Base-by-base conservation (phyloP, 768 basidiomycete genomes). In the Amyloporia xantha region DNA sequence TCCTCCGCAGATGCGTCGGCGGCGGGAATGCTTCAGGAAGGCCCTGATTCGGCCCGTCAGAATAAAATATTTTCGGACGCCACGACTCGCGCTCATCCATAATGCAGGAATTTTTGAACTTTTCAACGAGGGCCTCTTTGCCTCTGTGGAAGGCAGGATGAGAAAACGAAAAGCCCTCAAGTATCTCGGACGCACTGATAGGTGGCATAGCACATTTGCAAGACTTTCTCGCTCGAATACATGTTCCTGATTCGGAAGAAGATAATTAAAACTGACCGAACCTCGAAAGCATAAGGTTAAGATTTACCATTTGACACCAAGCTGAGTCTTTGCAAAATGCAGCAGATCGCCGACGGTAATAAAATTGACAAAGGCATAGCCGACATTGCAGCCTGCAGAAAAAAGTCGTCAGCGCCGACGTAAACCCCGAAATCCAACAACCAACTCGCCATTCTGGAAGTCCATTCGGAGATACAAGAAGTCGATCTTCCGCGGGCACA, bases 181-280 rank as follows among this genome's bases (percentile, higher is more conserved):
- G 10, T 48, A 24, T n/a, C n/a, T n/a, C 23, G 19, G 26, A 74
- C 87, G 46, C 53, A 91, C 90, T 93, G 91, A 60, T 89, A 91
- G 56, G 90, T 92, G 2, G 91, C 92, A 61, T 92, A 94, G 56
- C 85, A 86, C 84, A 92, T 90, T 59, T 92, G 86, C 45, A 92
- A 67, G 7, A 91, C 82, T 60, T 94, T 94, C 66, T 93, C 88
- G 52, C 88, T 91, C 7, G 86, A 86, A 62, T 89, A 92, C 82
- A 90, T 82, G 61, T 94, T 92, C 89, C 88, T 91, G 62, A 17
- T n/a, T n/a, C n/a, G n/a, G n/a, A n/a, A n/a, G n/a, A 28, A 17
- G 15, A 19, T 41, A 7, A 4, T 13, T 20, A 17, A 44, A 52
- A 20, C 9, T 33, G 30, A 33, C 46, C 26, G 47, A 38, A 42